phyloP scores from a whole-genome alignment of 192 early-diverging fungal species.

The Phycomyces nitens region DNA sequence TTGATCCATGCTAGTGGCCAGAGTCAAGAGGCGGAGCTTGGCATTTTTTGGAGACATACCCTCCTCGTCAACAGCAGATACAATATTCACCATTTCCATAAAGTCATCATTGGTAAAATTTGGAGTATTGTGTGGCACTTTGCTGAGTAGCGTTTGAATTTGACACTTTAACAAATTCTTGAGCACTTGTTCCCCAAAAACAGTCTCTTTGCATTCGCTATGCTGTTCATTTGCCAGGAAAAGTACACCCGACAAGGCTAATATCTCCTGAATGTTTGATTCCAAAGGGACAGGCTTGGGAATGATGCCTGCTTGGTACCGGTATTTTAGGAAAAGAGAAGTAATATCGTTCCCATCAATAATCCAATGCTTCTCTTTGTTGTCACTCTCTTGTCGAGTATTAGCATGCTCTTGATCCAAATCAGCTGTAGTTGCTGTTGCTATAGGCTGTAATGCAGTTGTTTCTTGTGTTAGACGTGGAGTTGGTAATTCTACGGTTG shows the following conservation, averaged over 20 bases:
- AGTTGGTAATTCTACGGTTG: too few species aligned
- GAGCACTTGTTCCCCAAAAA: conserved; percentile 11
- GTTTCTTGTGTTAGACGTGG: too few species aligned
- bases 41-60: conserved; percentile 11
- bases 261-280: conserved; percentile 10
- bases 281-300: conserved; percentile 6
- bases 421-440: neutral
- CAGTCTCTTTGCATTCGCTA: conserved; percentile 6
- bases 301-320: conserved; percentile 3
- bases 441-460: neutral
- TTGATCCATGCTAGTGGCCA: conserved; percentile 2
- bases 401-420: conserved; percentile 5
- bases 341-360: neutral
- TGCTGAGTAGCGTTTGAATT: conserved; percentile 3
- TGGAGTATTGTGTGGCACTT: conserved; percentile 3
- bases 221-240: conserved; percentile 12
- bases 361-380: conserved; percentile 4
- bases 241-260: conserved; percentile 9
- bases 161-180: conserved; percentile 15
- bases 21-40: conserved; percentile 11
- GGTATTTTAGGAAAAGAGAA: conserved; percentile 9
- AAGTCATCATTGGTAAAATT: conserved; percentile 14
- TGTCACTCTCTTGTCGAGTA: conserved; percentile 1
- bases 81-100: conserved; percentile 2
- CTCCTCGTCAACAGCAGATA: conserved; percentile 13